Evolutionary conservation across 768 basidiomycete genomes (phyloP), one percentile per base, ranked within the genome.

Genomic region (Auricularia sp.): DNA sequence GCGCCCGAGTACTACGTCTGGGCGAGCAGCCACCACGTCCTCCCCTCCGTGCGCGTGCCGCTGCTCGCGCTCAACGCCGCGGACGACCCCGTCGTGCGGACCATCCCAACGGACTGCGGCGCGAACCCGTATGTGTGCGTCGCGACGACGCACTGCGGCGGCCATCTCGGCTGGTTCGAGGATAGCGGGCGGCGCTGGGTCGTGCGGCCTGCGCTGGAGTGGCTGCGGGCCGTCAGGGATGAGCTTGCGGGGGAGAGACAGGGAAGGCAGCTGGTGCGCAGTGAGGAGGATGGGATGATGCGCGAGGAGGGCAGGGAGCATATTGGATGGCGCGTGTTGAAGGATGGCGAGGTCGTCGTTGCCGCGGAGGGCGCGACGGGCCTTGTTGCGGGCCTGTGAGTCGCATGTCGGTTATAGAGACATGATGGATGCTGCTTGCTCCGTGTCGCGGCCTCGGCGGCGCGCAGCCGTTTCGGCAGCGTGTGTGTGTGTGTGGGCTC

Each of bases 111-210:
- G 72, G 79, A 85, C 65, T 79, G 78, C 6, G 80, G 77, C 65
- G 80, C 78, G 33, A 84, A 83, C 68, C 54, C 70, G 62, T 81
- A 81, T 70, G 81, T 86, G 14, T 77, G 83, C 3, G 83, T 87
- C 76, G 85, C 77, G 24, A 71, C 87, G 59, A 91, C 92, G 0
- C 73, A 77, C 36, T 75, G 78, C 24, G 92, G 90, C 1, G 90
- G 90, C 0, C 90, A 92, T 76, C 79, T 93, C 14, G 92, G 92
- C 44, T 95, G 90, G 90, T 92, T 91, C 69, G 82, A 89, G 74
- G 74, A 79, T 35, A 29, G 33, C 34, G 56, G 56, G 67, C 13
- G 8, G 65, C 77, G 89, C 63, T 92, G 90, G 89, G 79, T 88
- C 62, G 83, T 79, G n/a, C 76, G 80, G 67, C 90, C 89, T 7